A percentile compares a stretch with the other conserved stretches of the same genome.
These are phyloP conservation scores for Albifimbria verrucaria DNA, from an alignment of 2,329 filamentous ascomycete species.

Conservation along the genomic window DNA sequence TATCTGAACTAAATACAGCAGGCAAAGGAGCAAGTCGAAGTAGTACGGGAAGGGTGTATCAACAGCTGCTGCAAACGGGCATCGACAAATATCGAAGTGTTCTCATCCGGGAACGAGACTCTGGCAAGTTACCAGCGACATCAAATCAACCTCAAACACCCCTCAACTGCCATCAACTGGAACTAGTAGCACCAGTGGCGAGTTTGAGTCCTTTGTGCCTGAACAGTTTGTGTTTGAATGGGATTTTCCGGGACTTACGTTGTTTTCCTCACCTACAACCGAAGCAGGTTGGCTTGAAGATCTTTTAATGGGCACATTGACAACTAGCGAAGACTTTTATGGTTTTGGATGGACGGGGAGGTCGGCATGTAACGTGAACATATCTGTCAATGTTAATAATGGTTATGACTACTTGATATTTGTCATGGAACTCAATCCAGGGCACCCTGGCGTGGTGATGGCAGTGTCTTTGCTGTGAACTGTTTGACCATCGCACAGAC, in stretches of 20 bases:
- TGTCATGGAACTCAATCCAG: too few relatives aligned
- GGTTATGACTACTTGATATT: too few relatives aligned
- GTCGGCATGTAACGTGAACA: background rate
- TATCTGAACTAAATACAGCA: slow-evolving; percentile 20
- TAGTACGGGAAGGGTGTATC: slow-evolving; percentile 29
- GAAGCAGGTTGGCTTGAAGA: slow-evolving; percentile 22
- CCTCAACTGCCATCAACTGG: slow-evolving; percentile 4
- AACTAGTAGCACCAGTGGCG: slow-evolving; percentile 27
- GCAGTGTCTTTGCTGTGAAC: too few relatives aligned
- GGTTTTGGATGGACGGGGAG: slow-evolving; percentile 9
- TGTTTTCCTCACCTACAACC: slow-evolving; percentile 27
- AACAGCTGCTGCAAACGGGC: slow-evolving; percentile 19
- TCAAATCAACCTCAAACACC: background rate
- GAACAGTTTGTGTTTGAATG: slow-evolving; percentile 56
- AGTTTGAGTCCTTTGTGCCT: slow-evolving; percentile 51
- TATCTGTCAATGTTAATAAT: too few relatives aligned
- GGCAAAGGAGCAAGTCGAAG: slow-evolving; percentile 19
- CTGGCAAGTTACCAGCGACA: too few relatives aligned
- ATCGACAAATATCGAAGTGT: slow-evolving; percentile 19
- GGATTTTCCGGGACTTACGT: slow-evolving; percentile 52
- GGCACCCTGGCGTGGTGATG: too few relatives aligned
- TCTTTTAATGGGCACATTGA: slow-evolving; percentile 17
- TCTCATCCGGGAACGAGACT: background rate
- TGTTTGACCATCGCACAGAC: too few relatives aligned
- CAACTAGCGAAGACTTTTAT: slow-evolving; percentile 17